Evolutionary conservation across 306 rosid species (phyloP), one percentile per base, ranked within the genome.

Genomic region (Mimosa bimucronata): DNA sequence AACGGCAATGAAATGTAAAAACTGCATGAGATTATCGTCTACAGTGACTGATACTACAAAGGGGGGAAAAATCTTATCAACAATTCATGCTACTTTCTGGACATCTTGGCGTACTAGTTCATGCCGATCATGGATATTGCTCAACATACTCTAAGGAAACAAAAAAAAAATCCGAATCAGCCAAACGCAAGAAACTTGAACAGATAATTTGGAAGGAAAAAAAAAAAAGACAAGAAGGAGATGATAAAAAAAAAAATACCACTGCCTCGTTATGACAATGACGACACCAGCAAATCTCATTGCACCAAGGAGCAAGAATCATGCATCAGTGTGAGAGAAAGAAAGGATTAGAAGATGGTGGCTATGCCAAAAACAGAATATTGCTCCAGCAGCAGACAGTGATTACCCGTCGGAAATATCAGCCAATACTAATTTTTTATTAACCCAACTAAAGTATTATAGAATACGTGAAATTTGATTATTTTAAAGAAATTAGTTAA

Each of bases 251-350:
- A 14, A 48, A 61, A 65, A 31, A 31, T 81, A 96, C 99, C 90
- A 90, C 84, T 58, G 92, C 89, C 61, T 96, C 97, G 71, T 90
- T 93, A 72, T 96, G 99, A 84, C 99, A 96, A 87, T 96, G 99
- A 60, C 99, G 99, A 58, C 99, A 96, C 0, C 86, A 66, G 67
- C 91, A 91, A 77, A 96, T 88, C 88, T 96, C 99, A 80, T 90
- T 90, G 88, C 99, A 96, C 46, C 99, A 96, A 15, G 98, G 97
- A 76, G 97, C 97, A 77, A 97, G 88, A 88, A 96, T 91, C 96
- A 40, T 82, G 84, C 98, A 93, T 77, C 99, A 14, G n/a, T 12
- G 15, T 1, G 13, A 13, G 18, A 31, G 66, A 23, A 26, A 18
- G 21, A 31, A 42, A 6, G 21, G 40, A 66, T n/a, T n/a, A n/a